Evolutionary conservation across 192 early-diverging fungal species (phyloP), one percentile per base, ranked within the genome.

Genomic region (Umbelopsis ramanniana): DNA sequence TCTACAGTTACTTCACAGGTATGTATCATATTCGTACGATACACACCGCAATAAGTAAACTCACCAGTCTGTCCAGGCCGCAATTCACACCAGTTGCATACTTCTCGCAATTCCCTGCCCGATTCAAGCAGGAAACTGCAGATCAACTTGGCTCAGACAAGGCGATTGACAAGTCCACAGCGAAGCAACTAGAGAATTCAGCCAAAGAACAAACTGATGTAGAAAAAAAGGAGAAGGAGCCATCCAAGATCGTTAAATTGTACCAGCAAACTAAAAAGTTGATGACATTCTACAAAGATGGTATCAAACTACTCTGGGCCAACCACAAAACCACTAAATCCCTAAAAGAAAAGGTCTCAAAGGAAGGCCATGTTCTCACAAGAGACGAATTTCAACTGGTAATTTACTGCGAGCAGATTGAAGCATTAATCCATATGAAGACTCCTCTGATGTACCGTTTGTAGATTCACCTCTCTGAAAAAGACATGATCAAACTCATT

Each of bases 211-310:
- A 63, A 5, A 12, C 33, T 4, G 3, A 11, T 7, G 29, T 19
- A 37, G 29, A 37, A 14, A 63, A 29, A 6, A 35, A 0, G 26
- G 57, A 63, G 10, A 53, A 72, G 54, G 52, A 53, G 54, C 50
- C 71, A 29, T 73, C 69, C 23, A 72, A 66, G 21, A 57, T 81
- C 29, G 71, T 52, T 2, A 70, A 70, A 66, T 45, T 77, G 0
- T 60, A 46, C 6, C 67, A 81, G 50, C 68, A 77, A 35, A 71
- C 79, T 72, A 87, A 85, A 67, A 83, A 87, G 23, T 69, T 87
- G 45, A 72, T 82, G n/a, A 71, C 68, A 11, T 84, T 85, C 38
- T 87, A 84, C 73, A 87, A 87, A 76, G 77, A 85, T 68, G 85
- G 85, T 2, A 72, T 85, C 14, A 84, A 87, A 67, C 52, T 83